Conservation (phyloP, 768 basidiomycete genomes). For the Serendipita sp. region DNA sequence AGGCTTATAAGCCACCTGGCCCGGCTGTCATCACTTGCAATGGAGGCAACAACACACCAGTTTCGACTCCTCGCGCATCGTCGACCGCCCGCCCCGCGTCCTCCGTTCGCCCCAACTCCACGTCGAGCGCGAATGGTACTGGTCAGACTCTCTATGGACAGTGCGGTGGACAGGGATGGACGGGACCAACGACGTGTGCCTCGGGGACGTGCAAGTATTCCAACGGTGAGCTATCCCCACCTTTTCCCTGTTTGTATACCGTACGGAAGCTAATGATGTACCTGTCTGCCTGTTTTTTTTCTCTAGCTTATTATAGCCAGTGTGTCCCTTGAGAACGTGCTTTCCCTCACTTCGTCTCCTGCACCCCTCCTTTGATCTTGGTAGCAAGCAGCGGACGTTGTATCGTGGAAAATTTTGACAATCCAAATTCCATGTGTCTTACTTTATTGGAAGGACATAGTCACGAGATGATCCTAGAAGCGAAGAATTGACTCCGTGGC, state of each 20-base stretch:
- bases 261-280: no score
- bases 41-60: not conserved
- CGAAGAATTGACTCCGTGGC: slow-evolving; percentile 19
- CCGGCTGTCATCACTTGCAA: slow-evolving; percentile 8
- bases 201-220: not conserved
- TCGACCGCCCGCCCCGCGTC: not conserved
- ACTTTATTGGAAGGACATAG: not conserved
- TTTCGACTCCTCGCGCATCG: not conserved
- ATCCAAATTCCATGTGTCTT: not conserved
- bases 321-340: not conserved
- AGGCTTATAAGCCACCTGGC: slow-evolving; percentile 19
- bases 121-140: not conserved
- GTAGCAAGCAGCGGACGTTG: not conserved
- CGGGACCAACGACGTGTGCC: not conserved
- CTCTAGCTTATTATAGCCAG: not conserved
- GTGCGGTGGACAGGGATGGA: not conserved
- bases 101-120: not conserved
- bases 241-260: no score
- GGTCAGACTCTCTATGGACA: not conserved
- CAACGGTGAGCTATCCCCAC: not conserved
- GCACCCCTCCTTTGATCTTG: not conserved
- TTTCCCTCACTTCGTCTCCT: not conserved
- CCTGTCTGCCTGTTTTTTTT: not conserved
- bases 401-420: not conserved
- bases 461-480: not conserved